Conservation (phyloP, 2,329 filamentous ascomycete species). For the Aureobasidium namibiae region DNA sequence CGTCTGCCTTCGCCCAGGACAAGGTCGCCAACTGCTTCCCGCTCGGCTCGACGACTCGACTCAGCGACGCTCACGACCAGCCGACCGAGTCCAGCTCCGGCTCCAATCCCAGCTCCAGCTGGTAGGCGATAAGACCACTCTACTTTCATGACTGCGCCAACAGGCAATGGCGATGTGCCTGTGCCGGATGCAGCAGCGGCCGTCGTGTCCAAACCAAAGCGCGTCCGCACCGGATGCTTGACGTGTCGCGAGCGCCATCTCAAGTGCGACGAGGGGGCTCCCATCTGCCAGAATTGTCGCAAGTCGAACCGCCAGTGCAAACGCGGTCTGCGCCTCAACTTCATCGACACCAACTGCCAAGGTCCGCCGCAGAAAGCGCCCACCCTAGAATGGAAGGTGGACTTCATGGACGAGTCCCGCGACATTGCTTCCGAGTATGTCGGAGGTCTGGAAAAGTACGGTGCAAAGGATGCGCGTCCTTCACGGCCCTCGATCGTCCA, state of each 20-base stretch:
- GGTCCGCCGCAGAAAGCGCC: conserved; percentile 54
- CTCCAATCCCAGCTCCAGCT: background rate
- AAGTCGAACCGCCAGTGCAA: conserved; percentile 84
- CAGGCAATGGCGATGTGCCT: conserved; percentile 22
- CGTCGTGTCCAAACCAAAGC: conserved; percentile 57
- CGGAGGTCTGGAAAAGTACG: conserved; percentile 68
- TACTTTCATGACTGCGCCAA: conserved; percentile 15
- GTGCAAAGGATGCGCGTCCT: conserved; percentile 35
- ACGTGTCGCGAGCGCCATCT: conserved; percentile 85
- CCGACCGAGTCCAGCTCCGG: background rate
- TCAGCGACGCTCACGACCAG: background rate
- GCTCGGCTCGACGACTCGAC: conserved; percentile 1
- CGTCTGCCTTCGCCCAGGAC: background rate
- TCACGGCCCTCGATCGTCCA: conserved; percentile 16
- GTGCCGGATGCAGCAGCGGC: conserved; percentile 23
- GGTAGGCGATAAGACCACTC: background rate
- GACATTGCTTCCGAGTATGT: conserved; percentile 85
- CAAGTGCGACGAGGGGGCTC: conserved; percentile 75
- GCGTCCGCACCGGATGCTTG: conserved; percentile 82
- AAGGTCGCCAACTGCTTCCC: background rate
- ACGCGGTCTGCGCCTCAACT: conserved; percentile 79
- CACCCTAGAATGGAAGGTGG: conserved; percentile 60
- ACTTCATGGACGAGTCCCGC: conserved; percentile 82
- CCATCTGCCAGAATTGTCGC: conserved; percentile 67
- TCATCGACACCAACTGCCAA: conserved; percentile 74